Evolutionary conservation across 768 basidiomycete genomes (phyloP).

Genomic region (Polyporus arcularius): DNA sequence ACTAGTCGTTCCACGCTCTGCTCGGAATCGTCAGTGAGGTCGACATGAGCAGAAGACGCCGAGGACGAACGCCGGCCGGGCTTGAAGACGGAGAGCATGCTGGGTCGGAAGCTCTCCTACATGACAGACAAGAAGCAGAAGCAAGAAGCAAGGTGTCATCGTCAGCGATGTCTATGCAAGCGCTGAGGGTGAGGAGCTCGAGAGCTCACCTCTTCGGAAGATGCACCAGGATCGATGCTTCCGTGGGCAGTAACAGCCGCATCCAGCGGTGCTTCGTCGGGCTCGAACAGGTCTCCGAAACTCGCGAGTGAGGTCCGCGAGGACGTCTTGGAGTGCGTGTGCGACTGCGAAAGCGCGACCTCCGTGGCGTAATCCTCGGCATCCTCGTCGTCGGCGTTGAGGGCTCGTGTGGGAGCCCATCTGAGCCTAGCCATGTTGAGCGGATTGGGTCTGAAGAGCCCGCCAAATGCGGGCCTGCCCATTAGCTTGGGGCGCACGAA

Average conservation of each 20-base stretch:
- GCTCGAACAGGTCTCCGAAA: conserved; percentile 18
- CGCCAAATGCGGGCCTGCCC: conserved; percentile 7
- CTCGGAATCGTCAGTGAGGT: conserved; percentile 23
- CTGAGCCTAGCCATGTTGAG: conserved; percentile 30
- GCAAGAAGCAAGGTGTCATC: background rate
- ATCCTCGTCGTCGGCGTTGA: background rate
- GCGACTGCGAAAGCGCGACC: background rate
- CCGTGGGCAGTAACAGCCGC: conserved; percentile 1
- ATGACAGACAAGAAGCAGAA: too few relatives aligned
- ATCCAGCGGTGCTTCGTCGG: background rate
- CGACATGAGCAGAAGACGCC: conserved; percentile 16
- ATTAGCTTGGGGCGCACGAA: conserved; percentile 2
- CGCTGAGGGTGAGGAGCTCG: conserved; percentile 9
- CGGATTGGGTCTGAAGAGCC: conserved; percentile 27
- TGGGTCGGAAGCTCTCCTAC: conserved; percentile 20
- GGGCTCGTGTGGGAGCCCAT: conserved; percentile 22
- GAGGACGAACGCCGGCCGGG: conserved; percentile 17
- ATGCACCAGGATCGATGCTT: conserved; percentile 15
- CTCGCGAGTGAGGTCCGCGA: conserved; percentile 9
- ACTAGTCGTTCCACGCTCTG: conserved; percentile 27
- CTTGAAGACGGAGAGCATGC: conserved; percentile 17
- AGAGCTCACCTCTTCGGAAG: conserved; percentile 22
- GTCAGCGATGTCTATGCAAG: conserved; percentile 12
- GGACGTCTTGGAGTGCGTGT: background rate
- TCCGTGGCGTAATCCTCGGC: conserved; percentile 2